Percentiles rank a stretch among this genome's conserved stretches.
phyloP scores from a whole-genome alignment of 1,284 basidiomycete species.

The Violaceomyces palustris region DNA sequence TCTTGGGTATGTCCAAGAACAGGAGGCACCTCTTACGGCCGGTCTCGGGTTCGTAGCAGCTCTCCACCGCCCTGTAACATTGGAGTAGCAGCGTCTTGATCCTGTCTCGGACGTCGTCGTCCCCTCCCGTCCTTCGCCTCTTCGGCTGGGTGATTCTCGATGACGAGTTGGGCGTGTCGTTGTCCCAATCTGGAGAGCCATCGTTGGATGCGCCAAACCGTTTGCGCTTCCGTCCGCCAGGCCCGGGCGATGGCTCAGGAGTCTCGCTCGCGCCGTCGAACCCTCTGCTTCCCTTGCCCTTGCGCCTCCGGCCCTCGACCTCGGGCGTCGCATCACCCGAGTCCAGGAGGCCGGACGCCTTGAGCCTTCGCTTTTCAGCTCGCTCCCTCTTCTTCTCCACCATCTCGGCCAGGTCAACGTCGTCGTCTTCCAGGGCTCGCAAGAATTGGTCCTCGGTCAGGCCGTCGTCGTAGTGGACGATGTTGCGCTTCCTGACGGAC shows the following conservation, averaged over 20 bases:
- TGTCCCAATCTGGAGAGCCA: constrained; percentile 22
- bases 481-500: constrained; percentile 76
- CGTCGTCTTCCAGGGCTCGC: constrained; percentile 75
- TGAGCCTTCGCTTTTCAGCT: constrained; percentile 45
- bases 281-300: constrained; percentile 11
- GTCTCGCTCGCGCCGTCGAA: constrained; percentile 21
- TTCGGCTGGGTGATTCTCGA: constrained; percentile 54
- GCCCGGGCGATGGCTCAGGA: constrained; percentile 34
- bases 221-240: constrained; percentile 44
- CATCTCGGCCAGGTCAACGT: constrained; percentile 62
- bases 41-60: constrained; percentile 66
- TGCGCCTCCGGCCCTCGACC: constrained; percentile 16
- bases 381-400: constrained; percentile 52
- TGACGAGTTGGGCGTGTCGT: constrained; percentile 16
- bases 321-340: constrained; percentile 41
- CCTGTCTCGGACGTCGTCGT: constrained; percentile 53
- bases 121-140: constrained; percentile 65
- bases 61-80: constrained; percentile 72
- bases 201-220: constrained; percentile 28
- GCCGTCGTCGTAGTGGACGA: constrained; percentile 91
- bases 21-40: constrained; percentile 44
- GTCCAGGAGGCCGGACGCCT: constrained; percentile 22
- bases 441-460: constrained; percentile 81
- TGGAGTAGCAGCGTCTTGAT: constrained; percentile 81
- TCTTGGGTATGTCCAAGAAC: constrained; percentile 54